Base-by-base conservation (phyloP, 345 rosid genomes). In the Psidium guajava region DNA sequence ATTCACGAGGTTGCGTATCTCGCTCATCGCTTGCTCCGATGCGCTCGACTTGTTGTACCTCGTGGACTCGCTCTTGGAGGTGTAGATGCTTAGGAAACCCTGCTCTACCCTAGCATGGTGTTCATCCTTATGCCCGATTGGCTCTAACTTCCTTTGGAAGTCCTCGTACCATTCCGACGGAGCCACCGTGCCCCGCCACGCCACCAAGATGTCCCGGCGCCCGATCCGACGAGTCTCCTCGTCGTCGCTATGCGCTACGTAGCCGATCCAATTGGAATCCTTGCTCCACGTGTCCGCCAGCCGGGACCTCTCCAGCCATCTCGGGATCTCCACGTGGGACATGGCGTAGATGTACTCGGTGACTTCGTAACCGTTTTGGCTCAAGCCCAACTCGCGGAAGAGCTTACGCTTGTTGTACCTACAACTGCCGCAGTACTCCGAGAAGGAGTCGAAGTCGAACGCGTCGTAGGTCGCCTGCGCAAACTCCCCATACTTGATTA, bases 211-310 rank as follows among this genome's bases (percentile, higher is more conserved):
- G 53, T 91, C 92, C 44, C 92, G 85, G 42, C 94, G 88, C 10
- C 93, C 94, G 11, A 92, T 88, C 85, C 90, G 49, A 6, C 3
- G 14, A 0, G 90, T 84, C 84, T 87, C 91, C 64, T 86, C 86
- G 6, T 90, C 88, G 36, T 85, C 73, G 20, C 89, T 88, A n/a
- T 86, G 88, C 1, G 92, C 91, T 28, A 91, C 86, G 5, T 86
- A 92, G 8, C 94, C 92, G 82, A 92, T 87, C 94, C 92, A 91
- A 49, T 91, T 91, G 53, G 93, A 89, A 51, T 90, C 91, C 58
- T 87, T 88, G 88, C 91, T 89, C 91, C 92, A 87, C 0, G 80
- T 81, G 18, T 87, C 57, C 22, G 20, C 53, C 81, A 87, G 28
- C 8, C 47, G 85, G 21, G 93, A 90, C 58, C 87, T 87, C 80